Evolutionary conservation across 306 rosid genomes (phyloP).

Genomic region (Cajanus cajan): DNA sequence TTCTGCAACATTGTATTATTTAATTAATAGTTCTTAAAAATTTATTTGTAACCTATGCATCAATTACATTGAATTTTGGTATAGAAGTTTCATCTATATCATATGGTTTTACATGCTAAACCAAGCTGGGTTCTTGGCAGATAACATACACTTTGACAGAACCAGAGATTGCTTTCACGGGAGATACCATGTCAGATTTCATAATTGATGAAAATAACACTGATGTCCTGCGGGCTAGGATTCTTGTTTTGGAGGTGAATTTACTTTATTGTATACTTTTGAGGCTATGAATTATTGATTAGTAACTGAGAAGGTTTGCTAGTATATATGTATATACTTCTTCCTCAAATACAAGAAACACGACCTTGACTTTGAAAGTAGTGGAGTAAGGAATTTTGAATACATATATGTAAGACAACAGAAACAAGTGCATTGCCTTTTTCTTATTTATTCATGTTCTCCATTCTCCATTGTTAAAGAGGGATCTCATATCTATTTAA

Average conservation of each 20-base stretch:
- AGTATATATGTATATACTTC: not conserved
- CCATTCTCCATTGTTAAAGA: not conserved
- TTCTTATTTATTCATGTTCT: not conserved
- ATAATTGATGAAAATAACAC: conserved; percentile 58
- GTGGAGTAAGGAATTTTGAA: not conserved
- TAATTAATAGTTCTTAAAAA: not conserved
- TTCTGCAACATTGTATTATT: not conserved
- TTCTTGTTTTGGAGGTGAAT: conserved; percentile 85
- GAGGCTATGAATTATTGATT: not conserved
- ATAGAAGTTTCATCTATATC: not conserved
- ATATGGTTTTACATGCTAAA: conserved; percentile 2
- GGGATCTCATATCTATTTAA: not conserved
- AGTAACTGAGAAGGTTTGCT: not conserved
- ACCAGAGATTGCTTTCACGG: conserved; percentile 92
- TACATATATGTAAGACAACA: no score
- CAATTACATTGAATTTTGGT: not conserved
- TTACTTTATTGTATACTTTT: conserved; percentile 24
- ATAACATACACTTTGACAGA: conserved; percentile 69
- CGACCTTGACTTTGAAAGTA: not conserved
- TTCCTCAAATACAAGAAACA: conserved; percentile 5
- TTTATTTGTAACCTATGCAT: not conserved
- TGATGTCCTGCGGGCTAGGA: conserved; percentile 73
- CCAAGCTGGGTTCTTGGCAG: conserved; percentile 50
- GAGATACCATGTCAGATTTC: conserved; percentile 84
- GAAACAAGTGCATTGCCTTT: not conserved